Evolutionary conservation across 2,329 filamentous ascomycete species (phyloP).

Genomic region (Herpotrichia juniperi): DNA sequence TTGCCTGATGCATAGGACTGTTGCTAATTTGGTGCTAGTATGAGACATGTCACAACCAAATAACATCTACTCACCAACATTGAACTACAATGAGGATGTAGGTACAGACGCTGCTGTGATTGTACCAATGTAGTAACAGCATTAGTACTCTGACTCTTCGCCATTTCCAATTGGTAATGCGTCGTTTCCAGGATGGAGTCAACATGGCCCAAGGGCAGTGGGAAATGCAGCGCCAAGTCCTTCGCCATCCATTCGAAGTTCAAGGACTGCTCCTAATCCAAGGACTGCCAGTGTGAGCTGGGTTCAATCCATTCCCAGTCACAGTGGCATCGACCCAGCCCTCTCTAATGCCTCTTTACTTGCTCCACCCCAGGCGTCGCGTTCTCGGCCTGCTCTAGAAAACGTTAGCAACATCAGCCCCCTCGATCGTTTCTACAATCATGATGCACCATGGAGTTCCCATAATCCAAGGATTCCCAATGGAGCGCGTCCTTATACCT

Average conservation of each 20-base stretch:
- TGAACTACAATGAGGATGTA: conserved; percentile 20
- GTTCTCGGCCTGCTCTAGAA: conserved; percentile 14
- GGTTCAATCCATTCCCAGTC: conserved; percentile 11
- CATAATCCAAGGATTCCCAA: conserved; percentile 22
- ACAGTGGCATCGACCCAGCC: conserved; percentile 11
- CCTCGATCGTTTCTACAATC: conserved; percentile 20
- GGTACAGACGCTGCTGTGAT: conserved; percentile 11
- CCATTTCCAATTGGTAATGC: conserved; percentile 16
- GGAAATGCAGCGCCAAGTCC: conserved; percentile 26
- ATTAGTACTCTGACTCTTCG: conserved; percentile 20
- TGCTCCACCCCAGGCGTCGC: conserved; percentile 14
- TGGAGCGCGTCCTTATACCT: conserved; percentile 8
- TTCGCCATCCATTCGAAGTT: conserved; percentile 16
- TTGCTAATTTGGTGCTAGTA: conserved; percentile 29
- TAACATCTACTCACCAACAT: conserved; percentile 15
- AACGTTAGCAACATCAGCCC: conserved; percentile 9
- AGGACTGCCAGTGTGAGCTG: conserved; percentile 10
- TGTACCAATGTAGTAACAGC: conserved; percentile 10
- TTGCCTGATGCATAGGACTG: conserved; percentile 12
- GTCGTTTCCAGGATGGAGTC: conserved; percentile 25
- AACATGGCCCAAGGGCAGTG: conserved; percentile 15
- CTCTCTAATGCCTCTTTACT: conserved; percentile 17
- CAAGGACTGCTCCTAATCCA: conserved; percentile 15
- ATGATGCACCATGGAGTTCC: conserved; percentile 34
- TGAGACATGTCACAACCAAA: conserved; percentile 34